phyloP scores from a whole-genome alignment of 148 eudicot species.

The Amaranthus hypochondriacus region DNA sequence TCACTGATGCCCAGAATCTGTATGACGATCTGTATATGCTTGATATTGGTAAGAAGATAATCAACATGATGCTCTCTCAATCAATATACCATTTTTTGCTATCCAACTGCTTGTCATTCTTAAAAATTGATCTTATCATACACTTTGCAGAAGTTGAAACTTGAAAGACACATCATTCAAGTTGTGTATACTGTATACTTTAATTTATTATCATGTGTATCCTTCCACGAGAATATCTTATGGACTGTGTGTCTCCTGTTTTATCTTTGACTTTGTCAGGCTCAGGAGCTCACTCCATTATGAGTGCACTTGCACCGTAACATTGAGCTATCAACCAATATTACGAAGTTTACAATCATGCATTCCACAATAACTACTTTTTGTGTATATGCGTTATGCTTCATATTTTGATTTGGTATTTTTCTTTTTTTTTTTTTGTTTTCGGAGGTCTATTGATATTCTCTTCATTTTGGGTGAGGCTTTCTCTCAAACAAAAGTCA shows the following conservation, averaged over 20 bases:
- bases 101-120: slow-evolving; percentile 7
- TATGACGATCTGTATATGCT: slow-evolving; percentile 80
- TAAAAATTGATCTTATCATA: neutral
- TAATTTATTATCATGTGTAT: neutral
- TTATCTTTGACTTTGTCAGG: neutral
- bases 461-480: too few species aligned
- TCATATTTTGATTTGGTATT: too few species aligned
- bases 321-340: neutral
- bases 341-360: too few species aligned
- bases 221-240: neutral
- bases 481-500: too few species aligned
- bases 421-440: too few species aligned
- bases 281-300: neutral
- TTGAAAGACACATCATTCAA: neutral
- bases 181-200: neutral
- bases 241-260: neutral
- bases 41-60: slow-evolving; percentile 60
- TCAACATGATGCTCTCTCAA: neutral
- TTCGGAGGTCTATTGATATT: too few species aligned
- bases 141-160: neutral
- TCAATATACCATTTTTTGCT: neutral
- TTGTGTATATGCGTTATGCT: too few species aligned
- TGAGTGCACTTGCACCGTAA: neutral
- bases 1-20: slow-evolving; percentile 74
- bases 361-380: too few species aligned